A percentile compares a stretch with the other conserved stretches of the same genome.
Conservation (phyloP, 495 filamentous ascomycete species). For the Neurospora sp. region DNA sequence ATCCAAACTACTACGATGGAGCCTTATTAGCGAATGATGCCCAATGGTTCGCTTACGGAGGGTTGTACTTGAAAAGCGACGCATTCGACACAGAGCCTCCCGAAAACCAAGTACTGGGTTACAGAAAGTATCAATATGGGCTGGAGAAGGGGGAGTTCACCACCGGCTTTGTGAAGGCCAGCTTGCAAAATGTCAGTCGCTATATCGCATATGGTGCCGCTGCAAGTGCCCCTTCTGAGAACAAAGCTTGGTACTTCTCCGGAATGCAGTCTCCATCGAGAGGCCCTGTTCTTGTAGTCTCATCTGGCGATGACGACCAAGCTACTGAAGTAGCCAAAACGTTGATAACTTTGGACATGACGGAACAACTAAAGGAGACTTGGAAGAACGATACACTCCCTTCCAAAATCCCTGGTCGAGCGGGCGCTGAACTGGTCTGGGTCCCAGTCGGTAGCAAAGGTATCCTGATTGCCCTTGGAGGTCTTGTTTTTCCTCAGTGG, state of each 20-base stretch:
- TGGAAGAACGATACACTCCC: slow-evolving; percentile 52
- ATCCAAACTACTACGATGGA: slow-evolving; percentile 51
- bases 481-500: slow-evolving; percentile 46
- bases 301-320: slow-evolving; percentile 25
- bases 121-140: slow-evolving; percentile 43
- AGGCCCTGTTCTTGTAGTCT: slow-evolving; percentile 5
- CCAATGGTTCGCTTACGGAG: slow-evolving; percentile 47
- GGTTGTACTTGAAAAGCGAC: slow-evolving; percentile 18
- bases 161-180: slow-evolving; percentile 26
- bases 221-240: slow-evolving; percentile 58
- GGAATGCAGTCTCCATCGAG: slow-evolving; percentile 34
- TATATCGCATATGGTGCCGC: slow-evolving; percentile 56
- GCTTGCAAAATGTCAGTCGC: slow-evolving; percentile 40
- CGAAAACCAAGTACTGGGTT: slow-evolving; percentile 32
- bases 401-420: slow-evolving; percentile 38
- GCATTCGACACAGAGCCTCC: slow-evolving; percentile 18
- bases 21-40: slow-evolving; percentile 56
- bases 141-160: slow-evolving; percentile 25
- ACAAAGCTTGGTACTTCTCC: slow-evolving; percentile 62
- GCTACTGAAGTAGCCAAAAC: slow-evolving; percentile 31
- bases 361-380: slow-evolving; percentile 30
- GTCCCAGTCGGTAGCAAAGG: slow-evolving; percentile 55
- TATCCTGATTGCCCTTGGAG: slow-evolving; percentile 56
- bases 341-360: slow-evolving; percentile 54
- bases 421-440: slow-evolving; percentile 59